Evolutionary conservation across 805 yeast genomes (phyloP).

Genomic region (Nakazawaea peltata): DNA sequence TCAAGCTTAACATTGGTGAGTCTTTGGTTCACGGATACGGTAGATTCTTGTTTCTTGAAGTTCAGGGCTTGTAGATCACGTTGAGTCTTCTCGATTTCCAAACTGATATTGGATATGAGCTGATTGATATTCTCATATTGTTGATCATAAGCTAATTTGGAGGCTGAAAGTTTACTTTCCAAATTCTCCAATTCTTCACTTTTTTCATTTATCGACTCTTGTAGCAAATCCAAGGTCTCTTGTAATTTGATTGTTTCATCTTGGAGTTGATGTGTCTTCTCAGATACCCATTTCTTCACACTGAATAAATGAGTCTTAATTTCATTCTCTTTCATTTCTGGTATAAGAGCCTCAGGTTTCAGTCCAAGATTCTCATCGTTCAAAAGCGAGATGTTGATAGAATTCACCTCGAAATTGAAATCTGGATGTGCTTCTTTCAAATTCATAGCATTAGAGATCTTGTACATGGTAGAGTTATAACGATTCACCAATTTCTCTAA

Average conservation of each 20-base stretch:
- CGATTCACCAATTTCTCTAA: conserved; percentile 44
- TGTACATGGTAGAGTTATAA: conserved; percentile 48
- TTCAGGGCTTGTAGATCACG: conserved; percentile 37
- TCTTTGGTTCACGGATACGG: conserved; percentile 19
- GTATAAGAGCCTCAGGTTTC: conserved; percentile 34
- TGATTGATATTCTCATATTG: conserved; percentile 45
- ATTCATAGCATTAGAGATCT: conserved; percentile 28
- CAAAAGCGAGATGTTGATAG: conserved; percentile 23
- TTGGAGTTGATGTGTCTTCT: conserved; percentile 38
- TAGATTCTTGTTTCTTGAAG: conserved; percentile 15
- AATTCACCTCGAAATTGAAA: conserved; percentile 31
- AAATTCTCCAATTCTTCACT: conserved; percentile 48
- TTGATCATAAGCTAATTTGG: conserved; percentile 47
- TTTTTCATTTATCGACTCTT: conserved; percentile 48
- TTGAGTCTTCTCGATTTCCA: conserved; percentile 61
- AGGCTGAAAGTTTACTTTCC: conserved; percentile 44
- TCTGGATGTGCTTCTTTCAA: conserved; percentile 12
- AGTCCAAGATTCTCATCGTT: conserved; percentile 37
- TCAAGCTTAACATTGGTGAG: conserved; percentile 45
- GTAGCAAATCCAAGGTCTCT: conserved; percentile 48
- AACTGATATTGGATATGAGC: conserved; percentile 43
- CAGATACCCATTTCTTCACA: conserved; percentile 37
- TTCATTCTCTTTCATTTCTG: conserved; percentile 23
- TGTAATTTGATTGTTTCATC: conserved; percentile 53
- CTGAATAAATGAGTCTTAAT: conserved; percentile 28